These are phyloP conservation scores for Durio zibethinus DNA, from an alignment of 345 rosid species.

Conservation along the genomic window DNA sequence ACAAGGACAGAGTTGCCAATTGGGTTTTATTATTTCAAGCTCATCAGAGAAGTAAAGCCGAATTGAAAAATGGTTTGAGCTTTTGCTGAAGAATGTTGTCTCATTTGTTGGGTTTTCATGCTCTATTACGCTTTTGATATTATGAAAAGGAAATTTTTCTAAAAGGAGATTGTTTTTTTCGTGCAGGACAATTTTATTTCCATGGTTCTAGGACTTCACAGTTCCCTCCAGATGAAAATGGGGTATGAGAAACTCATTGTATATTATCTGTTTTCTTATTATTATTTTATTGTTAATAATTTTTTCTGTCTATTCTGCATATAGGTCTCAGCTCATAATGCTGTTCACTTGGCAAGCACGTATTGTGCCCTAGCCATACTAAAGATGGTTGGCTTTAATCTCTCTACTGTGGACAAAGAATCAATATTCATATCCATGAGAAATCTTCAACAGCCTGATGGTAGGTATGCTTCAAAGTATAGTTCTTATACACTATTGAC, in stretches of 20 bases:
- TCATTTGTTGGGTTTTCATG: slow-evolving; percentile 5
- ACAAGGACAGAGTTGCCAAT: slow-evolving; percentile 48
- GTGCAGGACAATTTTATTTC: slow-evolving; percentile 78
- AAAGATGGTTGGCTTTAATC: slow-evolving; percentile 55
- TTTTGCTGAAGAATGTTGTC: slow-evolving; percentile 14
- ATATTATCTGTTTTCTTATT: slow-evolving; percentile 2
- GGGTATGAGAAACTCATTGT: slow-evolving; percentile 39
- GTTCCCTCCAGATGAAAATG: slow-evolving; percentile 44
- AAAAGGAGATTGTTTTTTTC: slow-evolving; percentile 14
- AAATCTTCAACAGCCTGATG: slow-evolving; percentile 82
- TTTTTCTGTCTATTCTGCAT: slow-evolving; percentile 17
- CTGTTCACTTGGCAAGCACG: slow-evolving; percentile 80
- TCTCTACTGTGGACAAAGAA: slow-evolving; percentile 48
- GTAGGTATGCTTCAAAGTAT: slow-evolving; percentile 49
- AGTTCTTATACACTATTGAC: slow-evolving; percentile 1
- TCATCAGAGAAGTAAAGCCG: slow-evolving; percentile 41
- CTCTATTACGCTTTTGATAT: not conserved
- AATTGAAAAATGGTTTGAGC: slow-evolving; percentile 49
- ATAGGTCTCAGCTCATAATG: slow-evolving; percentile 51
- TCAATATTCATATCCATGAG: slow-evolving; percentile 58
- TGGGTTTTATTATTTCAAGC: slow-evolving; percentile 89
- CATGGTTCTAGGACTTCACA: slow-evolving; percentile 74
- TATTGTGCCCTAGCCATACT: slow-evolving; percentile 80
- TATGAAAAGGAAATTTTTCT: not conserved
- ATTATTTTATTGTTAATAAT: not conserved